These are phyloP conservation scores for Cryoendolithus antarcticus DNA, from an alignment of 2,329 filamentous ascomycete species.

Conservation along the genomic window DNA sequence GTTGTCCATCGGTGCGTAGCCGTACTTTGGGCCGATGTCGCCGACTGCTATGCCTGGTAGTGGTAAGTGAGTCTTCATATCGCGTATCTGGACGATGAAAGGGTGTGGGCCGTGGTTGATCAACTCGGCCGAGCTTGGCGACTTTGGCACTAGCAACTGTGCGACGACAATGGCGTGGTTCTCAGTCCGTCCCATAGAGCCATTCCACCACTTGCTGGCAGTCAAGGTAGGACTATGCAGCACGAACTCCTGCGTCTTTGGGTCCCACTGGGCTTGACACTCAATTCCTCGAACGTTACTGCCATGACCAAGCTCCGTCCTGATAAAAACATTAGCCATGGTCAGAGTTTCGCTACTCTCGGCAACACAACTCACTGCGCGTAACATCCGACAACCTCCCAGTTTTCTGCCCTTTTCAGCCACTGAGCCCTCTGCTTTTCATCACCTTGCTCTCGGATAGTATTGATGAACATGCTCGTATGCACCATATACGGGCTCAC, in stretches of 20 bases:
- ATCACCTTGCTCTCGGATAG: constrained; percentile 37
- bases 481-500: constrained; percentile 42
- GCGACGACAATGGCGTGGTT: constrained; percentile 44
- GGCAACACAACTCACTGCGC: constrained; percentile 31
- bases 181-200: constrained; percentile 40
- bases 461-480: constrained; percentile 39
- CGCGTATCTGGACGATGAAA: constrained; percentile 41
- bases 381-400: constrained; percentile 40
- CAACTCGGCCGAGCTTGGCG: constrained; percentile 19
- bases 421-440: constrained; percentile 37
- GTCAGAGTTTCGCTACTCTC: not conserved
- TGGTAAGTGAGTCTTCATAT: constrained; percentile 36
- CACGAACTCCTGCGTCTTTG: constrained; percentile 33
- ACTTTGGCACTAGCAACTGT: constrained; percentile 35
- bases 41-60: constrained; percentile 38
- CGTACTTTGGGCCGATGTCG: constrained; percentile 46
- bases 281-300: constrained; percentile 41
- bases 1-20: constrained; percentile 41
- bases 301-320: constrained; percentile 39
- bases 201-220: constrained; percentile 45
- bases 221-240: constrained; percentile 41
- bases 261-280: constrained; percentile 36
- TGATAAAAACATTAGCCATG: constrained; percentile 1
- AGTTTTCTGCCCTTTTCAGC: constrained; percentile 37
- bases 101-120: constrained; percentile 39